Conservation (phyloP, 345 rosid genomes). For the Dimocarpus longan region DNA sequence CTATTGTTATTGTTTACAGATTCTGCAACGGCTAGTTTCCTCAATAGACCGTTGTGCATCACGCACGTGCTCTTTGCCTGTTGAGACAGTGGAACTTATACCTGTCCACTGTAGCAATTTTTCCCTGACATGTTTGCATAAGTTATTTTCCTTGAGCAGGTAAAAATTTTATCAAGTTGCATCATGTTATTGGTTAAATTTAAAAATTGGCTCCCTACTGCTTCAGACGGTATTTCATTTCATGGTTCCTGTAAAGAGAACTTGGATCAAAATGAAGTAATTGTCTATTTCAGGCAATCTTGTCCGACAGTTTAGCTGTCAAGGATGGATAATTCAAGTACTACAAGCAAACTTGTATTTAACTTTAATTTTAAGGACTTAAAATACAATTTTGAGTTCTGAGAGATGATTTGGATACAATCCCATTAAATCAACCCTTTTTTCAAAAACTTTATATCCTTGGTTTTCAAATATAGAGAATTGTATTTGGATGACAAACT, state of each 20-base stretch:
- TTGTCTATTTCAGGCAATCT: constrained; percentile 1
- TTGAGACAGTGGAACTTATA: constrained; percentile 97
- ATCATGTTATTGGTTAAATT: not conserved
- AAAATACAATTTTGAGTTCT: not conserved
- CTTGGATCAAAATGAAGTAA: not conserved
- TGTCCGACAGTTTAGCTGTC: not conserved
- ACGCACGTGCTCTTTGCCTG: constrained; percentile 89
- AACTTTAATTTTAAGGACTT: not conserved
- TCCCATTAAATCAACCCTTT: not conserved
- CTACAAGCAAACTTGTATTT: not conserved
- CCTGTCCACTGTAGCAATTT: constrained; percentile 91
- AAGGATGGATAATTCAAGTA: not conserved
- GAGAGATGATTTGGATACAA: not conserved
- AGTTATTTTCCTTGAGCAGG: constrained; percentile 85
- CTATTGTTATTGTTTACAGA: constrained; percentile 42
- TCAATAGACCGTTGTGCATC: constrained; percentile 96
- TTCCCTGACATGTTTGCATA: constrained; percentile 84
- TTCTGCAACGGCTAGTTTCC: constrained; percentile 75
- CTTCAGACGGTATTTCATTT: not conserved
- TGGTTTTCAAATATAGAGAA: not conserved
- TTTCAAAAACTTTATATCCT: not conserved
- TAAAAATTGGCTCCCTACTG: not conserved
- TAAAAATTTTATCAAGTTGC: constrained; percentile 26
- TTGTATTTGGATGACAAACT: not conserved
- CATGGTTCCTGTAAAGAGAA: not conserved